These are phyloP conservation scores for Cladochytrium replicatum DNA, from an alignment of 192 early-diverging fungal species.

Conservation along the genomic window DNA sequence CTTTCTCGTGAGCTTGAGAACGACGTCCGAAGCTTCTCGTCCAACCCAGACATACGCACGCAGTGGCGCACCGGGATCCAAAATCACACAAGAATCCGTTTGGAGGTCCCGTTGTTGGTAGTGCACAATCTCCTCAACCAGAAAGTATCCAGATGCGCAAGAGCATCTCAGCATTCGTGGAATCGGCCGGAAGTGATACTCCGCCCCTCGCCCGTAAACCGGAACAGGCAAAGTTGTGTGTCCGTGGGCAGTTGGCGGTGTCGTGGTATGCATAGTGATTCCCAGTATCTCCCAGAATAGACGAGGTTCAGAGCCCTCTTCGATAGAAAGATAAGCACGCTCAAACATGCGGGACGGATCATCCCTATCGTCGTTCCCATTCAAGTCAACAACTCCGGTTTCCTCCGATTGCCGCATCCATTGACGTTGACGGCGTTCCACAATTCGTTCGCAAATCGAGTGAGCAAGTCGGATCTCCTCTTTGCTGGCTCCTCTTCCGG, in stretches of 20 bases:
- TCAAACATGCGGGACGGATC: too few species aligned
- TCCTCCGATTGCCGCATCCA: too few species aligned
- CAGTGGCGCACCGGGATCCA: conserved; percentile 35
- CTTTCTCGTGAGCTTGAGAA: conserved; percentile 34
- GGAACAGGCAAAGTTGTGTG: too few species aligned
- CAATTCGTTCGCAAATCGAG: too few species aligned
- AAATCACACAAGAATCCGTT: conserved; percentile 29
- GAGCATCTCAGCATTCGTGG: conserved; percentile 38
- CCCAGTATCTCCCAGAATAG: conserved; percentile 12
- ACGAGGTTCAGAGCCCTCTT: conserved; percentile 17
- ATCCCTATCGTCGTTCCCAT: too few species aligned
- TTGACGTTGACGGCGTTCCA: too few species aligned
- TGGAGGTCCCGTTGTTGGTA: conserved; percentile 33
- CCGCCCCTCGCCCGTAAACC: too few species aligned
- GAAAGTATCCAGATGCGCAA: conserved; percentile 33
- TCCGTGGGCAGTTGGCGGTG: too few species aligned
- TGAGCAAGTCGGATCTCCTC: conserved; percentile 24
- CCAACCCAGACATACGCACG: conserved; percentile 42
- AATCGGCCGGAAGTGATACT: neutral
- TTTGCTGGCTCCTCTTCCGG: conserved; percentile 27
- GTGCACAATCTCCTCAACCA: conserved; percentile 25
- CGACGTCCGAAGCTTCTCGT: conserved; percentile 32
- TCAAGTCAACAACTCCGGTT: too few species aligned
- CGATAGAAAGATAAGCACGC: conserved; percentile 2
- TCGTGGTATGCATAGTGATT: too few species aligned